phyloP scores from a whole-genome alignment of 2,329 filamentous ascomycete species.

The Aureobasidium subglaciale region DNA sequence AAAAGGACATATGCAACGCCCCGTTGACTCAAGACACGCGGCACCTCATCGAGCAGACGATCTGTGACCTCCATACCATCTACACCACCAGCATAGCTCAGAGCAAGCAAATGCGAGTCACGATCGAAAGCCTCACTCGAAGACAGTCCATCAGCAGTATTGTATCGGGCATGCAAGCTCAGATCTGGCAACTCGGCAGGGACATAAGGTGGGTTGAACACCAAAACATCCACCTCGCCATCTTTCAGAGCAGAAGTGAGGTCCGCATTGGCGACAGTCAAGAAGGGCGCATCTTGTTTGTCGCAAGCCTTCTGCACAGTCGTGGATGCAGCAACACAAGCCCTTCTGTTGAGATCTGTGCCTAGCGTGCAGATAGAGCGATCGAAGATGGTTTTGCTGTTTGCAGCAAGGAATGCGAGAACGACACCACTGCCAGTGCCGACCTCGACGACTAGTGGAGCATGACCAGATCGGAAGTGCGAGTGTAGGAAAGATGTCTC shows the following conservation, averaged over 20 bases:
- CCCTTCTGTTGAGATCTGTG: conserved; percentile 78
- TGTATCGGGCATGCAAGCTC: conserved; percentile 31
- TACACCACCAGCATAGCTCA: conserved; percentile 81
- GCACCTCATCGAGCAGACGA: conserved; percentile 64
- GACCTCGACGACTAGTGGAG: conserved; percentile 68
- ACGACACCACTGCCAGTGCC: conserved; percentile 91
- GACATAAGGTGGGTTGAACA: conserved; percentile 98
- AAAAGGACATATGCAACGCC: conserved; percentile 87
- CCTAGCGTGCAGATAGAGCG: conserved; percentile 64
- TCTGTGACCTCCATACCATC: conserved; percentile 95
- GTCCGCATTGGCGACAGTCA: conserved; percentile 65
- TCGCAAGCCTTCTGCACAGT: conserved; percentile 47
- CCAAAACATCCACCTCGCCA: conserved; percentile 66
- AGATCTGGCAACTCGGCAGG: conserved; percentile 43
- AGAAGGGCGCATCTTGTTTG: conserved; percentile 38
- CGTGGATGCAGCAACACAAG: conserved; percentile 65
- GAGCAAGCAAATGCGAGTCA: conserved; percentile 73
- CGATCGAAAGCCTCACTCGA: conserved; percentile 53
- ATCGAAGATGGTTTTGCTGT: conserved; percentile 66
- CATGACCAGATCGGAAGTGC: conserved; percentile 46
- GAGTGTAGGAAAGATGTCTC: conserved; percentile 63
- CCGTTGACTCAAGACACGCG: conserved; percentile 52
- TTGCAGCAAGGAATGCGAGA: conserved; percentile 76
- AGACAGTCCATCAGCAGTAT: conserved; percentile 13
- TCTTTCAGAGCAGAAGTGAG: conserved; percentile 55